Percentiles rank a stretch among this genome's conserved stretches.
Evolutionary conservation across 1,284 basidiomycete species (phyloP).

Genomic region (Ganoderma leucocontextum): DNA sequence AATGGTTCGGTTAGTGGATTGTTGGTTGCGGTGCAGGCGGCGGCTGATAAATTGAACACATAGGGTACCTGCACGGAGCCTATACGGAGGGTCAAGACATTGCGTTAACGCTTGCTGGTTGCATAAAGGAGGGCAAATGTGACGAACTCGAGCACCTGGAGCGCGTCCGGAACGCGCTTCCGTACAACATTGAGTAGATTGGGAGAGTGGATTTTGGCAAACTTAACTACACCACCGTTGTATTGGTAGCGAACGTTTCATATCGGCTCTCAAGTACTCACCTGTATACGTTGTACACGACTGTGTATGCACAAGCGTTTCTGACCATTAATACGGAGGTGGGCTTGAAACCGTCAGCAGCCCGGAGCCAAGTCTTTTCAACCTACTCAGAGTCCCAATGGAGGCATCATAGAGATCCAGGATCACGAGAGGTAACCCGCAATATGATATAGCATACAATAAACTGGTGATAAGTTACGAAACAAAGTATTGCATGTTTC

Average conservation of each 20-base stretch:
- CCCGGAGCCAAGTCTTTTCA: too few species aligned
- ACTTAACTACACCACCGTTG: not conserved
- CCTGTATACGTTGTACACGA: slow-evolving; percentile 16
- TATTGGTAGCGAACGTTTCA: not conserved
- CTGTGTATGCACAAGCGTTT: too few species aligned
- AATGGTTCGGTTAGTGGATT: slow-evolving; percentile 58
- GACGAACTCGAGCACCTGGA: slow-evolving; percentile 39
- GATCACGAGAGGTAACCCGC: not conserved
- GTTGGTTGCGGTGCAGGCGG: not conserved
- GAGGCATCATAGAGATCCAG: not conserved
- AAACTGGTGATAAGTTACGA: slow-evolving; percentile 40
- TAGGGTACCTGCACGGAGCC: slow-evolving; percentile 49
- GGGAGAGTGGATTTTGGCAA: slow-evolving; percentile 10
- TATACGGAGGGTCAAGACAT: slow-evolving; percentile 45
- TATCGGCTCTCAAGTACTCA: not conserved
- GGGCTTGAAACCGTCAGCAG: too few species aligned
- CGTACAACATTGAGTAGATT: slow-evolving; percentile 34
- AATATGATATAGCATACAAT: slow-evolving; percentile 8
- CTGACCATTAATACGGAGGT: too few species aligned
- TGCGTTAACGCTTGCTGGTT: slow-evolving; percentile 36
- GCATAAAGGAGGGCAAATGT: slow-evolving; percentile 36
- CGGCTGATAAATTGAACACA: not conserved
- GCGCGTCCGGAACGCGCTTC: slow-evolving; percentile 39
- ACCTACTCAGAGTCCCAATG: too few species aligned
- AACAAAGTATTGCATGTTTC: slow-evolving; percentile 71